Percentiles rank a stretch among this genome's conserved stretches.
Conservation (phyloP, 495 filamentous ascomycete species). For the Tetracladium setigerum region DNA sequence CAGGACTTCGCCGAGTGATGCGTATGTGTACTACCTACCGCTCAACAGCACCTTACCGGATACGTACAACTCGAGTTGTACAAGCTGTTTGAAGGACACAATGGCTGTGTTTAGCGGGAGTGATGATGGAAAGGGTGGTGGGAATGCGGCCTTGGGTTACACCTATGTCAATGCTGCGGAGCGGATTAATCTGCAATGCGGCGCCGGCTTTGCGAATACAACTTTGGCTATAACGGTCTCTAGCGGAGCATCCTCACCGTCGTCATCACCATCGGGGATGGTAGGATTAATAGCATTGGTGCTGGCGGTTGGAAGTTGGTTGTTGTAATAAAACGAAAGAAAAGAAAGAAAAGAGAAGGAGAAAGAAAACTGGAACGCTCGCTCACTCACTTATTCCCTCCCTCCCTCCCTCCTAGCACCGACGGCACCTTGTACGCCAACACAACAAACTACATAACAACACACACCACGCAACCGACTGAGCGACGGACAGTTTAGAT, state of each 20-base stretch:
- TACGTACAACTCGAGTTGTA: slow-evolving; percentile 57
- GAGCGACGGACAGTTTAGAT: too few relatives aligned
- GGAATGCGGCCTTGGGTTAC: slow-evolving; percentile 45
- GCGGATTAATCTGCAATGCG: slow-evolving; percentile 59
- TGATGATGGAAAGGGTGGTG: slow-evolving; percentile 48
- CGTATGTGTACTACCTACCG: slow-evolving; percentile 78
- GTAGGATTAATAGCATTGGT: slow-evolving; percentile 6
- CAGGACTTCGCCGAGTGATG: slow-evolving; percentile 51
- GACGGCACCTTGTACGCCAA: too few relatives aligned
- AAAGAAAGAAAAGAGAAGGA: too few relatives aligned
- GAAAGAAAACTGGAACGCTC: too few relatives aligned
- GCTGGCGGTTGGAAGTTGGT: slow-evolving; percentile 8
- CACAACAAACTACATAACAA: too few relatives aligned
- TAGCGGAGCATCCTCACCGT: not conserved
- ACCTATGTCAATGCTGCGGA: slow-evolving; percentile 58
- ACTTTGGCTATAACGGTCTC: slow-evolving; percentile 18
- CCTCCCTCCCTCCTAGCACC: too few relatives aligned
- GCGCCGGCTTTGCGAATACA: slow-evolving; percentile 51
- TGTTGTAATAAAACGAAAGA: slow-evolving; percentile 10
- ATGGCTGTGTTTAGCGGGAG: slow-evolving; percentile 51
- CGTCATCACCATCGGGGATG: not conserved
- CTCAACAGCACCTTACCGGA: slow-evolving; percentile 62
- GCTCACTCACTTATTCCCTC: too few relatives aligned
- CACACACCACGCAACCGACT: too few relatives aligned
- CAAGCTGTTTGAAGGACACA: slow-evolving; percentile 57